Percentiles rank a stretch among this genome's conserved stretches.
These are phyloP conservation scores for Emiliania huxleyi DNA, from an alignment of 78 protist genomes.

Conservation along the genomic window DNA sequence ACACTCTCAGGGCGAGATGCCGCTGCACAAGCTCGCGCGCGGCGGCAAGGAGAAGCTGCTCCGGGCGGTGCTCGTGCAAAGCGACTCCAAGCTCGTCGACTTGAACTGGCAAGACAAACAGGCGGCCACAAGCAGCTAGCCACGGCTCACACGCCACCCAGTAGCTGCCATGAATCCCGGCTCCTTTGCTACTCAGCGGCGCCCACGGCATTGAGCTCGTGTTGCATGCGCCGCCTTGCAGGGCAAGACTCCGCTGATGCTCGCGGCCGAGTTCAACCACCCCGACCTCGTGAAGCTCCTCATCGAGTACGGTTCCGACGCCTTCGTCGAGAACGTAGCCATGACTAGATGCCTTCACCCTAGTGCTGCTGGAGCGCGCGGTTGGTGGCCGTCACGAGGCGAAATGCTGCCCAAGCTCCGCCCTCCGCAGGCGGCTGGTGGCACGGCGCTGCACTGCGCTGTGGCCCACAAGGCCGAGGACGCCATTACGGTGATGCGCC, in stretches of 20 bases:
- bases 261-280: not conserved
- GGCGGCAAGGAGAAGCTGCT: not conserved
- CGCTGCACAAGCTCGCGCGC: not conserved
- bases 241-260: not conserved
- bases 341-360: too few relatives aligned
- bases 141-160: too few relatives aligned
- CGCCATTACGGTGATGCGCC: not conserved
- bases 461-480: not conserved
- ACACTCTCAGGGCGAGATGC: not conserved
- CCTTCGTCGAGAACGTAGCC: not conserved
- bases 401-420: too few relatives aligned
- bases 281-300: not conserved
- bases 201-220: too few relatives aligned
- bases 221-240: too few relatives aligned
- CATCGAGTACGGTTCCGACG: not conserved
- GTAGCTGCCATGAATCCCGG: too few relatives aligned
- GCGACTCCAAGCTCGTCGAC: not conserved
- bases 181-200: too few relatives aligned
- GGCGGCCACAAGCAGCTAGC: too few relatives aligned
- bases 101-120: not conserved
- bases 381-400: too few relatives aligned
- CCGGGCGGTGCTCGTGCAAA: not conserved
- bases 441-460: not conserved
- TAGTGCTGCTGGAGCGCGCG: too few relatives aligned
- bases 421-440: too few relatives aligned